Base-by-base conservation (phyloP, 78 protist species). In the Speleostelium caveatum region DNA sequence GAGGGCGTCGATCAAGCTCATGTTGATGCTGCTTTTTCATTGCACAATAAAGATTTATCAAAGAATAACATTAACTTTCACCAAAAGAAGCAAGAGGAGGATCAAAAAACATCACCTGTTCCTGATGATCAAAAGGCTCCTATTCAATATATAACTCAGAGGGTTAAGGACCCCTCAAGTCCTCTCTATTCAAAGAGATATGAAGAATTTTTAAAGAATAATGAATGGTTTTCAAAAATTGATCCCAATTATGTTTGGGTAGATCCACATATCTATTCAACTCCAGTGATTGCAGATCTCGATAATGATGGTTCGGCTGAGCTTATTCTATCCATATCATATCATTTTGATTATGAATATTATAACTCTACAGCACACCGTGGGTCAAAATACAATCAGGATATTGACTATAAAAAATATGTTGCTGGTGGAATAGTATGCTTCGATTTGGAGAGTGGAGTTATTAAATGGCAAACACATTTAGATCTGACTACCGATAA, bases 261-360 rank as follows among this genome's bases (percentile, higher is more conserved):
- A 7, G 97, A 97, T 86, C 86, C 96, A 30, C 98, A 97, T 73
- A 74, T 95, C 24, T 56, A 96, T 16, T 74, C 86, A 35, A 93
- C 97, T 59, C 98, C 98, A 19, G 94, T 97, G 28, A 65, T 97
- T 22, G 90, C 88, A 22, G 97, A 95, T 87, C 53, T 96, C 3
- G 96, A 96, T 65, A n/a, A 26, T 7, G 98, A 96, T 66, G 98
- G 96, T 14, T 30, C 33, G 5, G 60, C 55, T 36, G 97, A 95
- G 56, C 17, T 95, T 80, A 36, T 97, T 21, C 72, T 95, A 21
- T 60, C 95, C 5, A 96, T 96, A n/a, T 93, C 96, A 6, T 97
- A 93, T 68, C 96, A 79, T 73, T 95, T 80, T 36, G 97, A 97
- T 72, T 39, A 21, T 0, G 86, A 92, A 24, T 38, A 65, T 19